Evolutionary conservation across 1,139 yeast genomes (phyloP).

Genomic region (Nakaseomyces bracarensis): DNA sequence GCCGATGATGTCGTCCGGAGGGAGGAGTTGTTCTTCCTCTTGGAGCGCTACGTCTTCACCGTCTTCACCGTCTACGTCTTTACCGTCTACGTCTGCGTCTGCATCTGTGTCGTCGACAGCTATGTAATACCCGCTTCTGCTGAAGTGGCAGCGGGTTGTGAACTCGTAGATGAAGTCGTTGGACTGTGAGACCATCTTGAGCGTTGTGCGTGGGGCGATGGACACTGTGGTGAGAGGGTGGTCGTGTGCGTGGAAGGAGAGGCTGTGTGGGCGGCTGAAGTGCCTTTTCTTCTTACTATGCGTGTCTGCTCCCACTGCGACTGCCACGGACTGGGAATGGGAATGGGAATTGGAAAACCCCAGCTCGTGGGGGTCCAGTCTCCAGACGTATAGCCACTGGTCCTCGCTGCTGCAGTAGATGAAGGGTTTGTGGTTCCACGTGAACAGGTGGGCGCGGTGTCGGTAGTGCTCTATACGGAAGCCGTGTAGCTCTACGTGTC

Average conservation of each 20-base stretch:
- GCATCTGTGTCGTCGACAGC: no score
- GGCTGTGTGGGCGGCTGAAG: constrained; percentile 37
- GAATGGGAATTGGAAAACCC: no score
- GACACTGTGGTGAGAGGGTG: constrained; percentile 67
- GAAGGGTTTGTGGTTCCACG: constrained; percentile 13
- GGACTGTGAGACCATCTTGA: constrained; percentile 58
- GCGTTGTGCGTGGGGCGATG: constrained; percentile 69
- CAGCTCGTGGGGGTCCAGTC: constrained; percentile 14
- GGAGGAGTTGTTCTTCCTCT: neutral
- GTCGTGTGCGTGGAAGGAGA: constrained; percentile 73
- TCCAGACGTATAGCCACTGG: constrained; percentile 34
- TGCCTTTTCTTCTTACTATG: neutral
- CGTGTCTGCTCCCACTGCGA: neutral
- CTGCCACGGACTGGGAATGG: no score
- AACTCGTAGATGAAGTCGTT: constrained; percentile 75
- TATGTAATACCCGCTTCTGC: no score
- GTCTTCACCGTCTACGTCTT: constrained; percentile 4
- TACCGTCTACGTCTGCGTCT: neutral
- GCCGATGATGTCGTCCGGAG: constrained; percentile 28
- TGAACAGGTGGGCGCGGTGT: constrained; percentile 45
- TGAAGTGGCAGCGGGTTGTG: constrained; percentile 20
- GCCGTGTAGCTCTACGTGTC: constrained; percentile 67
- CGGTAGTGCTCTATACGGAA: constrained; percentile 63
- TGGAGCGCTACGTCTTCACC: no score
- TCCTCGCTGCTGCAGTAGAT: constrained; percentile 42